phyloP scores from a whole-genome alignment of 1,139 yeast genomes.

The Suhomyces kunorum region DNA sequence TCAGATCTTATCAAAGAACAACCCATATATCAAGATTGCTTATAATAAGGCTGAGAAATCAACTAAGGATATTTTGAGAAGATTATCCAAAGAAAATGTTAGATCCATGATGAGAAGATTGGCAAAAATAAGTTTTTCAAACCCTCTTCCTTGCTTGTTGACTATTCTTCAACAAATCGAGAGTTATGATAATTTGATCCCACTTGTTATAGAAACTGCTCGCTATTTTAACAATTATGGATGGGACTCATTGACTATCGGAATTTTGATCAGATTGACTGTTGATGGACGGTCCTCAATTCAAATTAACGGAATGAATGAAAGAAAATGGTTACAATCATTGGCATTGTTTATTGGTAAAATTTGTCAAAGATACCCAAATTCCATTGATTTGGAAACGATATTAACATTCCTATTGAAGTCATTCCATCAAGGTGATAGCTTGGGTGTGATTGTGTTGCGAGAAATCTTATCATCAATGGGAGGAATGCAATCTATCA shows the following conservation, averaged over 20 bases:
- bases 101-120: constrained; percentile 74
- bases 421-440: constrained; percentile 62
- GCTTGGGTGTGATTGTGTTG: constrained; percentile 66
- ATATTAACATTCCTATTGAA: constrained; percentile 63
- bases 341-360: constrained; percentile 68
- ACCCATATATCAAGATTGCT: constrained; percentile 61
- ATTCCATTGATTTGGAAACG: constrained; percentile 53
- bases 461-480: constrained; percentile 70
- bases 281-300: constrained; percentile 62
- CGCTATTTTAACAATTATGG: constrained; percentile 75
- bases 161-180: constrained; percentile 75
- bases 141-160: constrained; percentile 77
- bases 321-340: constrained; percentile 83
- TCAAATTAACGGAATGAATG: constrained; percentile 80
- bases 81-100: constrained; percentile 85
- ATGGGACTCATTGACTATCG: constrained; percentile 83
- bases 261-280: constrained; percentile 70
- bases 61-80: constrained; percentile 76
- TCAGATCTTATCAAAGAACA: constrained; percentile 56
- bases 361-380: constrained; percentile 54
- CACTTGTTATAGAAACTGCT: constrained; percentile 78
- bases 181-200: constrained; percentile 85
- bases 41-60: constrained; percentile 75
- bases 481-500: constrained; percentile 77
- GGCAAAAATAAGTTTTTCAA: constrained; percentile 73